These are phyloP conservation scores for Heterotrichella gracilis DNA, from an alignment of 352 stramenopile genomes.

Conservation along the genomic window DNA sequence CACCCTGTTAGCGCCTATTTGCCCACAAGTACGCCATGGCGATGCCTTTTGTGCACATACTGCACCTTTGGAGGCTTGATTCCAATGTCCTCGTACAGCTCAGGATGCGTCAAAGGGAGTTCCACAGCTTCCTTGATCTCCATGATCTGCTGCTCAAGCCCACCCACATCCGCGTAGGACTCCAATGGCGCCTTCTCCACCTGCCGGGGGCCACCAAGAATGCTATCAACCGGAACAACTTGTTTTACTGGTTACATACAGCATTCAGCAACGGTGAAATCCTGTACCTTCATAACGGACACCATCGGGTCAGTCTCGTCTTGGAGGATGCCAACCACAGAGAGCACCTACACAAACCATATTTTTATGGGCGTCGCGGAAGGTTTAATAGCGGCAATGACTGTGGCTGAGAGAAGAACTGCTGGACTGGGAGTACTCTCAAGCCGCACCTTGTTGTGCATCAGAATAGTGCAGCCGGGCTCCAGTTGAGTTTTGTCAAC, in stretches of 20 bases:
- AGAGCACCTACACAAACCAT: slow-evolving; percentile 37
- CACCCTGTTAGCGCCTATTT: no score
- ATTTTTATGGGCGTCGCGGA: neutral
- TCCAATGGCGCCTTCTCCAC: slow-evolving; percentile 93
- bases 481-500: slow-evolving; percentile 99
- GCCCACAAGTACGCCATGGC: no score
- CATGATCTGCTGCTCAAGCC: slow-evolving; percentile 82
- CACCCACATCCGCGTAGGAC: slow-evolving; percentile 96
- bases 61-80: slow-evolving; percentile 89
- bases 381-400: neutral
- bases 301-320: slow-evolving; percentile 98
- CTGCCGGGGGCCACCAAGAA: no score
- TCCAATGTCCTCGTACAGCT: slow-evolving; percentile 96
- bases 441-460: slow-evolving; percentile 99
- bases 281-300: slow-evolving; percentile 98
- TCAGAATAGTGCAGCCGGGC: slow-evolving; percentile 73
- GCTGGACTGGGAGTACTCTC: neutral
- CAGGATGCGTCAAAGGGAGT: slow-evolving; percentile 83
- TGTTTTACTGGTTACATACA: no score
- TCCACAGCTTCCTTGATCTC: slow-evolving; percentile 71
- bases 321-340: slow-evolving; percentile 83
- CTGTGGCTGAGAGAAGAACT: neutral
- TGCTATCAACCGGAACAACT: no score
- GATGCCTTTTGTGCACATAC: no score
- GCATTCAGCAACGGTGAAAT: no score